These are phyloP conservation scores for Chamaecrista fasciculata DNA, from an alignment of 306 rosid genomes.

Conservation along the genomic window DNA sequence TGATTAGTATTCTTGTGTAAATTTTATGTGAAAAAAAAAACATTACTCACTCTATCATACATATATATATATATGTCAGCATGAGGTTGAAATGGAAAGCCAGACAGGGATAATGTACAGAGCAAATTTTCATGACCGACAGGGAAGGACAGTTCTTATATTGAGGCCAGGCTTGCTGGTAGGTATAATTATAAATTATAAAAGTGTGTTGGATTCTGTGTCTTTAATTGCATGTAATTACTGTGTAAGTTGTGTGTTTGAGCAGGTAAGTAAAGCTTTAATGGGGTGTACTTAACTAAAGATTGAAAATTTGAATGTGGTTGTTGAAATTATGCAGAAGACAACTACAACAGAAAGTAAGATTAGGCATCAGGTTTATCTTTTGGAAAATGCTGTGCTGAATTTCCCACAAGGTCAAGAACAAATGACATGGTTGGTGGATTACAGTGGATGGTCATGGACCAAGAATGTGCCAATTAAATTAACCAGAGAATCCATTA, in stretches of 20 bases:
- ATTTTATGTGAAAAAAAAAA: slow-evolving; percentile 23
- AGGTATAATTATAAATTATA: too few relatives aligned
- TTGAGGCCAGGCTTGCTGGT: slow-evolving; percentile 27
- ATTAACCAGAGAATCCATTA: slow-evolving; percentile 34
- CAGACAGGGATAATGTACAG: slow-evolving; percentile 67
- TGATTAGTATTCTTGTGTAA: not conserved
- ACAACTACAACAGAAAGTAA: slow-evolving; percentile 46
- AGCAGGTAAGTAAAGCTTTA: not conserved
- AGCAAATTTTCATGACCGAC: slow-evolving; percentile 71
- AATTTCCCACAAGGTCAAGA: slow-evolving; percentile 55
- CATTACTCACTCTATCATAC: not conserved
- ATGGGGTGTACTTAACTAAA: too few relatives aligned
- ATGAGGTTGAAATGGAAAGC: slow-evolving; percentile 44
- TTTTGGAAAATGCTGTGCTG: slow-evolving; percentile 57
- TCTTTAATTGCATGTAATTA: too few relatives aligned
- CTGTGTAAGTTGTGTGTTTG: too few relatives aligned
- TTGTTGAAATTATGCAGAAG: slow-evolving; percentile 43
- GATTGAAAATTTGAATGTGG: too few relatives aligned
- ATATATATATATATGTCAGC: too few relatives aligned
- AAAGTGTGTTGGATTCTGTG: too few relatives aligned
- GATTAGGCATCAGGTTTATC: slow-evolving; percentile 64
- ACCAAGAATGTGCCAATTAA: slow-evolving; percentile 37
- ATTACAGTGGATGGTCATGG: slow-evolving; percentile 44
- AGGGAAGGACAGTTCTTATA: slow-evolving; percentile 50
- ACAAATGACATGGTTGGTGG: slow-evolving; percentile 63